Base-by-base conservation (phyloP, 2,329 filamentous ascomycete species). In the Monosporascus sp. region DNA sequence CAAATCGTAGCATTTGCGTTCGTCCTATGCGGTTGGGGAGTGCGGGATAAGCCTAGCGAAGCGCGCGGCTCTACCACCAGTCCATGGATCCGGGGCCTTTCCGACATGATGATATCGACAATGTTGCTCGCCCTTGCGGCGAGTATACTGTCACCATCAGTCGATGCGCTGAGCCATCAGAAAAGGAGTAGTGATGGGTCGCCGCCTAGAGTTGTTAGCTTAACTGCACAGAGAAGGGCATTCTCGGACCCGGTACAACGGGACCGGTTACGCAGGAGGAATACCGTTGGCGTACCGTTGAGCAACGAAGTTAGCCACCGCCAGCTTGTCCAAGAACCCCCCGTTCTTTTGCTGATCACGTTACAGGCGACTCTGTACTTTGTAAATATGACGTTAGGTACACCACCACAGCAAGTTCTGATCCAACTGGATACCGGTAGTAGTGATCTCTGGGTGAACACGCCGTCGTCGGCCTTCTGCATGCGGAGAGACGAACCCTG, bases 401-500 rank as follows among this genome's bases (percentile, higher is more conserved):
- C 83, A 2, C 85, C 85, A 14, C 64, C 78, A 9, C 82, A 85
- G 63, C 59, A 68, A 1, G 60, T 88, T 44, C 75, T 77, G 18
- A 72, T 87, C 55, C 82, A 86, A 60, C 66, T 88, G 50, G 85
- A 88, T 67, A 88, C 85, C 6, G 85, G 85, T 49, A 87, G 83
- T 69, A 86, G 82, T 60, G 85, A 88, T 63, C 71, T 87, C 22
- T 87, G 85, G 84, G 80, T 87, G 7, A 94, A 95, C 65, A 80
- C 83, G 2, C 72, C 77, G 3, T 70, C 68, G 48, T 92, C 88
- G 1, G 54, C 63, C 1, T 69, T 89, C 17, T 95, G 90, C 66
- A 63, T 66, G 7, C 63, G 68, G 5, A 62, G 65, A 1, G 67
- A 68, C 1, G 65, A 76, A 15, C 78, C 79, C 1, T 94, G 90